These are phyloP conservation scores for Leucoagaricus sp. DNA, from an alignment of 1,284 basidiomycete species.

Conservation along the genomic window DNA sequence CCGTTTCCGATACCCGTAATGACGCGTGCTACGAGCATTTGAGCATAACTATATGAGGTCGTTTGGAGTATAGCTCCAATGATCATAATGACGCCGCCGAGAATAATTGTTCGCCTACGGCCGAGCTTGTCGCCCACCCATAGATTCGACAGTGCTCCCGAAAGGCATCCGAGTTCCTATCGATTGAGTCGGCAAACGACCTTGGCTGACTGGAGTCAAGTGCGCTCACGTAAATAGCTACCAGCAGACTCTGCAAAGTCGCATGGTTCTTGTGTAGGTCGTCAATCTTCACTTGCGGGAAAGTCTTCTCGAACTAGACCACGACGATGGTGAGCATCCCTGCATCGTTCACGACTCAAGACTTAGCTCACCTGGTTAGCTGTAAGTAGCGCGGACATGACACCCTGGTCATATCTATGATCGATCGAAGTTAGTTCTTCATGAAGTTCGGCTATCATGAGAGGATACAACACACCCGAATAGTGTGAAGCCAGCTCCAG, in stretches of 20 bases:
- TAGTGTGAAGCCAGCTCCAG: conserved; percentile 57
- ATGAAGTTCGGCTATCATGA: not conserved
- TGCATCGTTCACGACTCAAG: not conserved
- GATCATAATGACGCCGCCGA: conserved; percentile 60
- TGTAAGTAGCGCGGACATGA: conserved; percentile 61
- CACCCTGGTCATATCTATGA: conserved; percentile 61
- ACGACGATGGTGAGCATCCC: not conserved
- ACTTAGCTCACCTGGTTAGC: conserved; percentile 38
- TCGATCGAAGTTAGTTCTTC: not conserved
- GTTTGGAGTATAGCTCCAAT: conserved; percentile 64
- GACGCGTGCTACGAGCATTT: conserved; percentile 63
- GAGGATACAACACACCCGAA: conserved; percentile 46
- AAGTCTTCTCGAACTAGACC: conserved; percentile 48
- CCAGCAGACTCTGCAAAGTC: conserved; percentile 54
- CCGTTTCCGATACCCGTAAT: conserved; percentile 71
- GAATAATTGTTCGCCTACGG: conserved; percentile 50
- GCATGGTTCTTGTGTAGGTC: conserved; percentile 43
- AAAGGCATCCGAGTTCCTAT: conserved; percentile 55
- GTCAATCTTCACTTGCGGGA: conserved; percentile 45
- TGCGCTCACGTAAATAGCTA: conserved; percentile 51
- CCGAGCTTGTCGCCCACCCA: conserved; percentile 58
- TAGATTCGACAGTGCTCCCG: conserved; percentile 52
- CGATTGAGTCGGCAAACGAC: not conserved
- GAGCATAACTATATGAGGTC: conserved; percentile 51
- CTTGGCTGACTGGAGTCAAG: not conserved